Conservation (phyloP, 441 rosid genomes). For the Omphalea diandra region DNA sequence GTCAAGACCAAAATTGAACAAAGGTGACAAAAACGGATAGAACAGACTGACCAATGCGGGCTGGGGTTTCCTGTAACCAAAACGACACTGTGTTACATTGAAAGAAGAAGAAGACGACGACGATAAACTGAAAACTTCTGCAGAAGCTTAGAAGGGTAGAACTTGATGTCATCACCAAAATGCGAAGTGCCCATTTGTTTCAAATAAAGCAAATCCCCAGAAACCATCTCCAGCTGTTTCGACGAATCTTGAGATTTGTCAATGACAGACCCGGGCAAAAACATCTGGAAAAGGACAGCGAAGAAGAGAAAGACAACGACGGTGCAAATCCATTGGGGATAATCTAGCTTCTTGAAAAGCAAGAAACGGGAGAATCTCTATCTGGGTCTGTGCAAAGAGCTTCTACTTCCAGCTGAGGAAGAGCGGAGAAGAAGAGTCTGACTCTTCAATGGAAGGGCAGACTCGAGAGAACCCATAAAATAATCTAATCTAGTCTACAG, state of each 20-base stretch:
- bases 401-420: slow-evolving; percentile 33
- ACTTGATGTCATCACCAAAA: slow-evolving; percentile 64
- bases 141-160: slow-evolving; percentile 57
- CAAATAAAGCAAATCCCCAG: slow-evolving; percentile 43
- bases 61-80: slow-evolving; percentile 71
- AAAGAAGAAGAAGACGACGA: no score
- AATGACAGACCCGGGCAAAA: slow-evolving; percentile 63
- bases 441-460: slow-evolving; percentile 57
- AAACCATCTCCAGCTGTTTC: slow-evolving; percentile 24
- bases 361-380: slow-evolving; percentile 77
- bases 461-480: slow-evolving; percentile 90
- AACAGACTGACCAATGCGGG: slow-evolving; percentile 73
- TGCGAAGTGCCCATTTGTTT: slow-evolving; percentile 57
- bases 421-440: slow-evolving; percentile 43
- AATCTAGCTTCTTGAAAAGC: slow-evolving; percentile 68
- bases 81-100: slow-evolving; percentile 50
- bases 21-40: neutral
- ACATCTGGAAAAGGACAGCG: slow-evolving; percentile 64
- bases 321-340: slow-evolving; percentile 72
- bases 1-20: slow-evolving; percentile 9
- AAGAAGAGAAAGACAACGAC: slow-evolving; percentile 64
- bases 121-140: slow-evolving; percentile 45
- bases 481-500: no score
- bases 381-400: slow-evolving; percentile 57
- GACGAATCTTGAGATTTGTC: slow-evolving; percentile 51